These are phyloP conservation scores for Barbarea vulgaris DNA, from an alignment of 345 rosid species.

Conservation along the genomic window DNA sequence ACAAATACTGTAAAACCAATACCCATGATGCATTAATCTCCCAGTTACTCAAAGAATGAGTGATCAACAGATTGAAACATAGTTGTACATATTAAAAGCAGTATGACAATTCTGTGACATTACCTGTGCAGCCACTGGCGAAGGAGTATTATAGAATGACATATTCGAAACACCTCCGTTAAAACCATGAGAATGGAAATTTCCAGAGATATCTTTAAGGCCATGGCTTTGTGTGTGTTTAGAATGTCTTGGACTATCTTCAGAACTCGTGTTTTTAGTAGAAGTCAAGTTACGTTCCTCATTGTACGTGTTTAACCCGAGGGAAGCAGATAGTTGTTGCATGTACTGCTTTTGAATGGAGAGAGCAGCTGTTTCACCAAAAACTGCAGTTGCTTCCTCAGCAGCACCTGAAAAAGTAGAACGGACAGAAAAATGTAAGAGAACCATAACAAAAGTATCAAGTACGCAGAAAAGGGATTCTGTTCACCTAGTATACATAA, in stretches of 20 bases:
- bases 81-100: conserved; percentile 17
- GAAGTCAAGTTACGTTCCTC: conserved; percentile 67
- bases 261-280: conserved; percentile 48
- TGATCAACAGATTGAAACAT: neutral
- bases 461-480: conserved; percentile 17
- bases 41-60: conserved; percentile 1
- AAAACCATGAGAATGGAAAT: conserved; percentile 66
- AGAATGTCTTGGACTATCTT: conserved; percentile 74
- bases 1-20: conserved; percentile 5
- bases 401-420: conserved; percentile 67
- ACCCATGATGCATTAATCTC: conserved; percentile 15
- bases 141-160: conserved; percentile 85
- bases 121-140: conserved; percentile 88
- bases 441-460: conserved; percentile 1
- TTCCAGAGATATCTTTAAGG: conserved; percentile 71
- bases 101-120: conserved; percentile 5
- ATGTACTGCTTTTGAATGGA: conserved; percentile 82
- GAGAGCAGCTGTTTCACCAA: conserved; percentile 86
- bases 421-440: conserved; percentile 3
- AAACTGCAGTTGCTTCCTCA: conserved; percentile 82
- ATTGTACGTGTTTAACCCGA: conserved; percentile 44
- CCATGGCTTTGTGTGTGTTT: conserved; percentile 72
- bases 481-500: conserved; percentile 81
- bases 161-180: conserved; percentile 71
- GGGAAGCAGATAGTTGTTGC: conserved; percentile 51